Base-by-base conservation (phyloP, 371 early-diverging fungal species). In the Mortierella sp. region DNA sequence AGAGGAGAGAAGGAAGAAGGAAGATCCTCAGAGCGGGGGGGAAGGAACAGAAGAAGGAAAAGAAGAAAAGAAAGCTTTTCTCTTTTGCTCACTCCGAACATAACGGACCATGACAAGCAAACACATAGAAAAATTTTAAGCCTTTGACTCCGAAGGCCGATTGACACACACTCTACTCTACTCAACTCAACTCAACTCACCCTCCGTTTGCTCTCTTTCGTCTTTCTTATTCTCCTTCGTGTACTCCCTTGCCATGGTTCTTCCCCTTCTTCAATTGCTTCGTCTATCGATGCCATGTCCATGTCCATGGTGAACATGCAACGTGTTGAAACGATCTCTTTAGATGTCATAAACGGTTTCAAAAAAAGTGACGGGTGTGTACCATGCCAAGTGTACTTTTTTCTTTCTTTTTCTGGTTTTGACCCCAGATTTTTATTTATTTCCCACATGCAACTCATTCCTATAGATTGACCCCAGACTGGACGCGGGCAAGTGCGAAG, bases 131-230 rank as follows among this genome's bases (percentile, higher is more conserved):
- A 66, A 45, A 45, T 48, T 52, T 68, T 47, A n/a, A 19, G 19
- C 22, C 24, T n/a, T 68, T n/a, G 52, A 68, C 68, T 50, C 66
- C 66, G 44, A 66, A 66, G 43, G 44, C 39, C 26, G 66, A 66
- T 14, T 45, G 19, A 19, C 19, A 16, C 31, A 2, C 31, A 16
- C 14, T 9, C 6, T 22, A 50, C n/a, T n/a, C n/a, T n/a, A n/a
- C n/a, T n/a, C 6, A n/a, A n/a, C 10, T 14, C 1, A 4, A 50
- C 2, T 10, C 47, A 47, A 22, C 22, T 22, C 47, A 47, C 24
- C n/a, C 10, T n/a, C 31, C 58, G 14, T 29, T 14, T 8, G 14
- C 26, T 3, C 31, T 13, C 9, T 31, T 19, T 13, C 19, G 16
- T 14, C 16, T 34, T 2, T 58, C n/a, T n/a, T n/a, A n/a, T 47